Evolutionary conservation across 805 yeast species (phyloP), one percentile per base, ranked within the genome.

Genomic region (Hanseniaspora meyeri): DNA sequence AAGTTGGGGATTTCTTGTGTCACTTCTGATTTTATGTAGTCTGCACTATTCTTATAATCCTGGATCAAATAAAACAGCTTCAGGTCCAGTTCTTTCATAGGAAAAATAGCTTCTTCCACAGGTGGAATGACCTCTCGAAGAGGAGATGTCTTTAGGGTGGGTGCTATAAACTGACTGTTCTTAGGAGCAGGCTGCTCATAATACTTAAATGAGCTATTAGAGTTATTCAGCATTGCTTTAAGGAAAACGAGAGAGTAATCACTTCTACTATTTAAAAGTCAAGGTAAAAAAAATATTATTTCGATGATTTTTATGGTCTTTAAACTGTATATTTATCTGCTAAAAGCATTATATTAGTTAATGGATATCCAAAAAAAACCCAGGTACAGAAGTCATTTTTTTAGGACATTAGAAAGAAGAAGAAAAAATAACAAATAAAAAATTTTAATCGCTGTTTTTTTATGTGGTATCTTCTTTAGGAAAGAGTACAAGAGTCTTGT

Each of bases 1-100:
- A 53, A 14, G 10, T 31, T 27, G 5, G 49, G 46, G 2, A 53
- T 3, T 1, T 40, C 48, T 12, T 8, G 7, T 43, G 36, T 19
- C 2, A 4, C 6, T 16, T 36, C 39, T 29, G 31, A 6, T 19
- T 14, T 14, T 14, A 8, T 46, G 37, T 38, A 53, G 4, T 46
- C 46, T 8, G 29, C n/a, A 20, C 51, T 46, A 3, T 53, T 32
- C 36, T 53, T 73, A 74, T 53, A 43, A 10, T 46, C 47, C 39
- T 53, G 57, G n/a, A 53, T 53, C 17, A 53, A n/a, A 46, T 53
- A 53, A 47, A 46, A 77, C 0, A 75, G 64, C 54, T 68, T 73
- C n/a, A 71, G 65, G 45, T 77, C 78, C 1, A 72, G 55, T 59
- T 68, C 64, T 36, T 68, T 66, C 70, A 79, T 62, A 2, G 85